Conservation (phyloP, 1,139 yeast species). For the Pichia sp. region DNA sequence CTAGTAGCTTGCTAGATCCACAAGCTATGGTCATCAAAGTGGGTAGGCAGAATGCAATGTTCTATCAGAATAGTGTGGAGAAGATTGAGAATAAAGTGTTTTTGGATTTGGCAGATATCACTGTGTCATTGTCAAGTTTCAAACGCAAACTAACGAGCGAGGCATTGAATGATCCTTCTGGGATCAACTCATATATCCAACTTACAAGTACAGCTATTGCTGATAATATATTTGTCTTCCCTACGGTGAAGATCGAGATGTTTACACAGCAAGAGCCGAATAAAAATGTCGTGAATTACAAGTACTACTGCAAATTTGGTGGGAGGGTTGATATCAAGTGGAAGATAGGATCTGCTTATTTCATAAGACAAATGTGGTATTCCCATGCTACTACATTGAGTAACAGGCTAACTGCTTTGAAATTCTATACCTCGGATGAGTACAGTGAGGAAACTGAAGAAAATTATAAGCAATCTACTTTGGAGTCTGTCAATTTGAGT, state of each 20-base stretch:
- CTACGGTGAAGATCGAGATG: conserved; percentile 71
- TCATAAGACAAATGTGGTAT: conserved; percentile 85
- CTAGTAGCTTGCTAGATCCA: conserved; percentile 67
- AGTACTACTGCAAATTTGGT: conserved; percentile 67
- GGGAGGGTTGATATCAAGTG: conserved; percentile 88
- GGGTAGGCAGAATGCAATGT: conserved; percentile 52
- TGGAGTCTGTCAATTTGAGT: conserved; percentile 37
- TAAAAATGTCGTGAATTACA: conserved; percentile 51
- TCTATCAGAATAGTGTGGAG: conserved; percentile 48
- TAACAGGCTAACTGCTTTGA: conserved; percentile 36
- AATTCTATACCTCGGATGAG: conserved; percentile 32
- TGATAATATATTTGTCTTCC: conserved; percentile 74
- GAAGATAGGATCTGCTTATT: conserved; percentile 91
- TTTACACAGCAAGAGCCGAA: conserved; percentile 54
- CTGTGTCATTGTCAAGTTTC: conserved; percentile 56
- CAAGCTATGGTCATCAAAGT: conserved; percentile 63
- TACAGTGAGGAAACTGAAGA: conserved; percentile 25
- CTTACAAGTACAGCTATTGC: conserved; percentile 61
- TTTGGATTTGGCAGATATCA: conserved; percentile 53
- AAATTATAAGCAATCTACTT: conserved; percentile 24
- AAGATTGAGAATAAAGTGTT: conserved; percentile 38
- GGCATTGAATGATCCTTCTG: conserved; percentile 30
- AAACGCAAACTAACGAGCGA: conserved; percentile 41
- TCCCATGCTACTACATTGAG: conserved; percentile 59
- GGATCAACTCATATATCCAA: conserved; percentile 47